phyloP scores from a whole-genome alignment of 1,284 basidiomycete species.

The Schizophyllum amplum region DNA sequence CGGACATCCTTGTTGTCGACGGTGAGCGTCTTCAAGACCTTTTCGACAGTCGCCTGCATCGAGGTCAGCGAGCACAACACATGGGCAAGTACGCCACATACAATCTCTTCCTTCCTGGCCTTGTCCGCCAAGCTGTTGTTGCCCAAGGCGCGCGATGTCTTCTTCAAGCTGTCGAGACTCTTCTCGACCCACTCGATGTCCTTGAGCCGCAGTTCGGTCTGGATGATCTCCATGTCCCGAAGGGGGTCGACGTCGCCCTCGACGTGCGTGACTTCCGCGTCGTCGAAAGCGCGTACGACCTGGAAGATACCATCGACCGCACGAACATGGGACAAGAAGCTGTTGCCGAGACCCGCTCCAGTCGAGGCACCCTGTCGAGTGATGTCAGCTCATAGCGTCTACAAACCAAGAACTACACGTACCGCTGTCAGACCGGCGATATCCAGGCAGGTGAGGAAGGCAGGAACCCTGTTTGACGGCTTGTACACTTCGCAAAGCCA shows the following conservation, averaged over 20 bases:
- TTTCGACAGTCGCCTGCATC: constrained; percentile 73
- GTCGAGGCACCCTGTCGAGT: constrained; percentile 81
- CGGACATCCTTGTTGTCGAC: constrained; percentile 89
- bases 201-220: constrained; percentile 88
- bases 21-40: constrained; percentile 73
- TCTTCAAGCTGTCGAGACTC: constrained; percentile 75
- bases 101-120: constrained; percentile 95
- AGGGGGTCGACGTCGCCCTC: constrained; percentile 96
- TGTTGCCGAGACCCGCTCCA: constrained; percentile 96
- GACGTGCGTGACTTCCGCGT: constrained; percentile 98
- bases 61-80: constrained; percentile 12
- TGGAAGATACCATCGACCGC: constrained; percentile 99
- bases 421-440: constrained; percentile 97
- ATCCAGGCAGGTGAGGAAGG: constrained; percentile 97
- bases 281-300: constrained; percentile 96
- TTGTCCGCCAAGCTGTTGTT: constrained; percentile 86
- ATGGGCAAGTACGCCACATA: constrained; percentile 27
- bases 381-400: constrained; percentile 5
- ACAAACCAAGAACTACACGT: constrained; percentile 19
- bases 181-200: constrained; percentile 99
- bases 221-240: constrained; percentile 98
- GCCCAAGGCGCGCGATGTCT: constrained; percentile 62
- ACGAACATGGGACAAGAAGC: constrained; percentile 96
- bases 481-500: constrained; percentile 94
- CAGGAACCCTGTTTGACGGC: constrained; percentile 82